A percentile compares a stretch with the other conserved stretches of the same genome.
phyloP scores from a whole-genome alignment of 208 protist genomes.

The Leptomonas pyrrhocoris region DNA sequence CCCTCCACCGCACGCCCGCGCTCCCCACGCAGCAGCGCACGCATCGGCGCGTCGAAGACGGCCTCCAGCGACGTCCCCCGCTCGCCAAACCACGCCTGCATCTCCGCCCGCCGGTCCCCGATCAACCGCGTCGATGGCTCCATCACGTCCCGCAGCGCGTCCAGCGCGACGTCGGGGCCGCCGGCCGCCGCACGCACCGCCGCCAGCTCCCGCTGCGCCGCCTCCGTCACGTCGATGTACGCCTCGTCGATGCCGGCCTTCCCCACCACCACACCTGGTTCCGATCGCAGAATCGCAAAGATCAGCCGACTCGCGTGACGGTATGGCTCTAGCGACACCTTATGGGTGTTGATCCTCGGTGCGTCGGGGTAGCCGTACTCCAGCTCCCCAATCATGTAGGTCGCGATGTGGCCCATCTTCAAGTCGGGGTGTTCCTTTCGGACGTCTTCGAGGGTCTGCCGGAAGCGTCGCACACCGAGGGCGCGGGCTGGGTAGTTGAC shows the following conservation, averaged over 20 bases:
- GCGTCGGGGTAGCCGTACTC: constrained; percentile 56
- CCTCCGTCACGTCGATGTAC: constrained; percentile 85
- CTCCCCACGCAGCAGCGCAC: constrained; percentile 39
- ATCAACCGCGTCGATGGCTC: constrained; percentile 60
- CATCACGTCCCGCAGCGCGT: constrained; percentile 53
- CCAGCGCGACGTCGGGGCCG: constrained; percentile 7
- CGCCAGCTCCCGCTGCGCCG: constrained; percentile 52
- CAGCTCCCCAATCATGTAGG: constrained; percentile 61
- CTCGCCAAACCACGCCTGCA: constrained; percentile 48
- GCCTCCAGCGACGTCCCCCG: constrained; percentile 53
- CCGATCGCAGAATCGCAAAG: constrained; percentile 63
- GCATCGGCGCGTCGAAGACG: constrained; percentile 63
- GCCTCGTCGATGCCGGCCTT: constrained; percentile 89
- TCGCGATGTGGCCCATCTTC: constrained; percentile 52
- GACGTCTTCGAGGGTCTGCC: constrained; percentile 46
- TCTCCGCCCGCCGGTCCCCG: constrained; percentile 48
- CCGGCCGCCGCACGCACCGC: constrained; percentile 25
- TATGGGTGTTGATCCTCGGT: constrained; percentile 53
- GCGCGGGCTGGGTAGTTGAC: constrained; percentile 91
- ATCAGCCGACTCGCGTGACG: constrained; percentile 75
- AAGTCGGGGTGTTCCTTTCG: constrained; percentile 52
- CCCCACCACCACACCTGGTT: constrained; percentile 57
- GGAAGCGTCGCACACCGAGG: constrained; percentile 71
- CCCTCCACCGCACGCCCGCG: constrained; percentile 23
- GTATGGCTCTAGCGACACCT: constrained; percentile 87